phyloP scores from a whole-genome alignment of 1,139 yeast species.

The Komagataea norvegica region DNA sequence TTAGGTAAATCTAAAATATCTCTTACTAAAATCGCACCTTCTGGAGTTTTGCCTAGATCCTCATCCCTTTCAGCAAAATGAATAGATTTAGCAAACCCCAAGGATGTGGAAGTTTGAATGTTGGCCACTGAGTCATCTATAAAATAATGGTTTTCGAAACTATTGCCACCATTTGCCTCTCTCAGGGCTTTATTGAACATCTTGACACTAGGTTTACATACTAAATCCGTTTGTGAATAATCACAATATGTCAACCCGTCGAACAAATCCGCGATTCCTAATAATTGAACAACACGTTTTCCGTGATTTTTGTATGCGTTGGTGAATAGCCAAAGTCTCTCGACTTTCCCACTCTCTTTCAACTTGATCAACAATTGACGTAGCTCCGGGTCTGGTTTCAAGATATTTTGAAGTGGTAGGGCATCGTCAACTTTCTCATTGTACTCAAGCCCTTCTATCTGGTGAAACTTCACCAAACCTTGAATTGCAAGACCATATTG shows the following conservation, averaged over 20 bases:
- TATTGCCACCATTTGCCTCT: constrained; percentile 35
- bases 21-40: constrained; percentile 41
- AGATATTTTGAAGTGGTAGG: constrained; percentile 71
- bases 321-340: constrained; percentile 80
- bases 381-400: constrained; percentile 53
- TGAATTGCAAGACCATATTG: constrained; percentile 91
- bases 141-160: constrained; percentile 51
- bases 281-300: constrained; percentile 61
- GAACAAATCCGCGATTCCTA: constrained; percentile 85
- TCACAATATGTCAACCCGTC: constrained; percentile 95
- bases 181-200: constrained; percentile 53
- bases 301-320: constrained; percentile 94
- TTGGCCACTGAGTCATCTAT: constrained; percentile 80
- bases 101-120: constrained; percentile 39
- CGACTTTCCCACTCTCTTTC: constrained; percentile 43
- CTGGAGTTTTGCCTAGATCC: constrained; percentile 33
- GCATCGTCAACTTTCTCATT: constrained; percentile 89
- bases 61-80: constrained; percentile 38
- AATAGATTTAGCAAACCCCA: constrained; percentile 41
- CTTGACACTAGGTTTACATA: constrained; percentile 80
- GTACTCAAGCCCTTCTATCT: constrained; percentile 84
- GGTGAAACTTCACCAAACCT: constrained; percentile 79
- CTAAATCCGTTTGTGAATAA: constrained; percentile 58
- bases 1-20: constrained; percentile 43
- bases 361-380: constrained; percentile 47